Evolutionary conservation across 1,284 basidiomycete species (phyloP), one percentile per base, ranked within the genome.

Genomic region (Bondarzewia mesenterica): DNA sequence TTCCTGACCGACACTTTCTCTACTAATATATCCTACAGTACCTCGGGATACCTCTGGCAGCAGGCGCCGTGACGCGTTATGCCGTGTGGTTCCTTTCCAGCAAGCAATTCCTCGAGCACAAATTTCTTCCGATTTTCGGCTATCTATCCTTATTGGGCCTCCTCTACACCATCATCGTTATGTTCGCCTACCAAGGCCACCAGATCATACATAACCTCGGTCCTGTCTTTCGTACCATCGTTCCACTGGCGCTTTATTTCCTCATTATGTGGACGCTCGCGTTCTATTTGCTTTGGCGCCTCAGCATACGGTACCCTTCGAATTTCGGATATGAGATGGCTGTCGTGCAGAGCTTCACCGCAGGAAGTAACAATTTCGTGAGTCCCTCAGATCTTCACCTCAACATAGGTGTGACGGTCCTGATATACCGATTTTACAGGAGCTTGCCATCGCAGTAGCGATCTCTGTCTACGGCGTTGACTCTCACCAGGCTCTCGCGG

Each of bases 381-480:
- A 58, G 70, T 62, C 2, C 10, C 14, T 23, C 10, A 23, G 37
- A 32, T 10, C n/a, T 32, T 10, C 12, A 12, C 29, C 5, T n/a
- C n/a, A n/a, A n/a, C n/a, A n/a, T n/a, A n/a, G n/a, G n/a, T n/a
- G n/a, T n/a, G n/a, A 10, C 5, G n/a, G 6, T 32, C n/a, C 29
- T 32, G 3, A 32, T 12, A 20, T 37, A 26, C 25, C 16, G 16
- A 1, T 26, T 10, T 36, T 40, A 0, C 61, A 79, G 77, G 87
- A 91, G 64, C 72, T 93, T 0, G 89, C 90, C 0, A 93, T 93
- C 49, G 90, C 91, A 0, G 83, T 93, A 2, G 77, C 82, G 2
- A 84, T 93, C 29, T 82, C 88, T 0, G 77, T 85, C 0, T 93
- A 85, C 60, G 88, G 88, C 1, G 78, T 83, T 2, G 71, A 79